Evolutionary conservation across 805 yeast genomes (phyloP).

Genomic region (Starmera amethionina): DNA sequence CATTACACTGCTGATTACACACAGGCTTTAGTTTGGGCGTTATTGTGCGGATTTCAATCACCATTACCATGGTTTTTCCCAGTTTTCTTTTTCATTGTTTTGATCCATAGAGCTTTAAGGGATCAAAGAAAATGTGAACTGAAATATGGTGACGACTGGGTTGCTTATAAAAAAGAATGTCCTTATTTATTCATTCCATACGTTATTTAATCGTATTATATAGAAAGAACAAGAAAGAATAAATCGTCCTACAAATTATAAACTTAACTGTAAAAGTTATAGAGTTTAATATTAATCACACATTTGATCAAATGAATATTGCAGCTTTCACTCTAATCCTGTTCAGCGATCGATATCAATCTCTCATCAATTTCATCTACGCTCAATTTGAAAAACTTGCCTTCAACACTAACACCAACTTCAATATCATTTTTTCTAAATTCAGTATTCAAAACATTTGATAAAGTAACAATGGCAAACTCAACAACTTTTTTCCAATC

Average conservation of each 20-base stretch:
- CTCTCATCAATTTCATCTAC: conserved; percentile 93
- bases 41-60: conserved; percentile 78
- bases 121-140: conserved; percentile 75
- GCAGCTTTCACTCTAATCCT: conserved; percentile 43
- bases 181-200: conserved; percentile 91
- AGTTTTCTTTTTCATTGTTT: conserved; percentile 74
- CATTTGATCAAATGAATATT: not conserved
- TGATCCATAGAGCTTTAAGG: conserved; percentile 82
- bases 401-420: conserved; percentile 75
- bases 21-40: conserved; percentile 86
- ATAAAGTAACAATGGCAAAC: conserved; percentile 75
- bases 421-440: conserved; percentile 91
- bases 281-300: too few species aligned
- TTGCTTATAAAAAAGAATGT: conserved; percentile 70
- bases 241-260: too few species aligned
- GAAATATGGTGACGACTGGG: conserved; percentile 96
- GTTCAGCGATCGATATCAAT: conserved; percentile 90
- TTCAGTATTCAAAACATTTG: conserved; percentile 84
- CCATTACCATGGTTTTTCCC: conserved; percentile 98
- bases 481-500: conserved; percentile 88
- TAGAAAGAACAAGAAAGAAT: too few species aligned
- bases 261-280: too few species aligned
- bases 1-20: conserved; percentile 93
- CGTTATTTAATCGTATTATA: conserved; percentile 36
- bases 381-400: conserved; percentile 60